phyloP scores from a whole-genome alignment of 192 early-diverging fungal genomes.

The Linnemannia exigua region DNA sequence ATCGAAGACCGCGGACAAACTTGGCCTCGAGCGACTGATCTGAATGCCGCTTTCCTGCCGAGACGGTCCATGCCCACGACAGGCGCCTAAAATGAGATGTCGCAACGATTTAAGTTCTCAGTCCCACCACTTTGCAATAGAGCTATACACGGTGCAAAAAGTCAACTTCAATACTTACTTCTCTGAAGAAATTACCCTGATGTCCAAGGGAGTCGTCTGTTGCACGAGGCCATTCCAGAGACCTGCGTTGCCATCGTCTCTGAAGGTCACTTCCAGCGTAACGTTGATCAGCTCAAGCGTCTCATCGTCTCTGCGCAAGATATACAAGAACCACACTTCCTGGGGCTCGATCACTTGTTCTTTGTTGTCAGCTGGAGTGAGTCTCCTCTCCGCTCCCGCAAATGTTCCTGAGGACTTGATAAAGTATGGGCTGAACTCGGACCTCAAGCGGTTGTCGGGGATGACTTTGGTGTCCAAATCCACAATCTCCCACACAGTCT shows the following conservation, averaged over 20 bases:
- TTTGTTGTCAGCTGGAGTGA: slow-evolving; percentile 9
- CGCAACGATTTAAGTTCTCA: not conserved
- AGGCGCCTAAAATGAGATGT: slow-evolving; percentile 6
- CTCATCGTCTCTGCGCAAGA: slow-evolving; percentile 16
- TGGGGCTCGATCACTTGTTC: not conserved
- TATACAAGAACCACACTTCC: slow-evolving; percentile 23
- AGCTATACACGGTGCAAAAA: not conserved
- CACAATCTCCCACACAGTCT: not conserved
- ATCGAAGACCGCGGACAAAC: slow-evolving; percentile 23
- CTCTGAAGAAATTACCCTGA: slow-evolving; percentile 38
- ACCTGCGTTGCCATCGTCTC: slow-evolving; percentile 30
- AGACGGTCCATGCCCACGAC: slow-evolving; percentile 43
- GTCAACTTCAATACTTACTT: not conserved
- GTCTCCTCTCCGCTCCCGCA: not conserved
- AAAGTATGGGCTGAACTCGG: slow-evolving; percentile 42
- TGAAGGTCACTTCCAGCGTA: slow-evolving; percentile 42
- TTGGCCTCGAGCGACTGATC: slow-evolving; percentile 31
- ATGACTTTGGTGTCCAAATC: slow-evolving; percentile 29
- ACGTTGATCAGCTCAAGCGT: not conserved
- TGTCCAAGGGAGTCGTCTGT: slow-evolving; percentile 29
- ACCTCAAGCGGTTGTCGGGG: slow-evolving; percentile 15
- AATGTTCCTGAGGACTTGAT: slow-evolving; percentile 3
- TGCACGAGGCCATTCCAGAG: slow-evolving; percentile 48
- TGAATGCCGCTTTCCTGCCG: slow-evolving; percentile 18
- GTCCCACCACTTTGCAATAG: not conserved